Evolutionary conservation across 2,329 filamentous ascomycete species (phyloP).

Genomic region (Chaetoscypha palmicola): DNA sequence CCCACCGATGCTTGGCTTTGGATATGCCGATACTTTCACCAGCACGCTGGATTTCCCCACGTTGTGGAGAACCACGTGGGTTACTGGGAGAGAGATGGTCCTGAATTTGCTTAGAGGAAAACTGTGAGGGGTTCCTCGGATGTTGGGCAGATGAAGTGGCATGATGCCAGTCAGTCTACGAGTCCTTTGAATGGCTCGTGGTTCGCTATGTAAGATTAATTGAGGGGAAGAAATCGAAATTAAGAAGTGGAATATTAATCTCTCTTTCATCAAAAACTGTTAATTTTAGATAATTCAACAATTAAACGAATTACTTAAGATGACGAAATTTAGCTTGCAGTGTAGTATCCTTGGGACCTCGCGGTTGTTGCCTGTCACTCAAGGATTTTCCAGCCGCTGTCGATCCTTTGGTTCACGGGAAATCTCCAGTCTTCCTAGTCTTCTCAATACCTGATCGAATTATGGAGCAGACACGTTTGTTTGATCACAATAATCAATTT

Average conservation of each 20-base stretch:
- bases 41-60: slow-evolving; percentile 83
- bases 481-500: no score
- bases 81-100: slow-evolving; percentile 73
- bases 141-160: background rate
- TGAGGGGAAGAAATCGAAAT: background rate
- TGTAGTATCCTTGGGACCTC: no score
- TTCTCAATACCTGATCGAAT: no score
- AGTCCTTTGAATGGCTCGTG: no score
- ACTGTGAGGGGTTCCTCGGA: slow-evolving; percentile 38
- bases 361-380: no score
- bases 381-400: no score
- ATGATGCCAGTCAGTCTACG: no score
- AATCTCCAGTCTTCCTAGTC: no score
- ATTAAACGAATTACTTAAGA: no score
- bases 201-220: background rate
- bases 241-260: background rate
- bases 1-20: slow-evolving; percentile 86
- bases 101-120: slow-evolving; percentile 64
- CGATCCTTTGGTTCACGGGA: no score
- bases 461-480: no score
- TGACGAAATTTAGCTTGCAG: no score
- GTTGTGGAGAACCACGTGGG: slow-evolving; percentile 66
- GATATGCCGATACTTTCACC: slow-evolving; percentile 71
- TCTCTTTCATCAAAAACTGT: background rate
- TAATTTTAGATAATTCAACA: background rate